Base-by-base conservation (phyloP, 2,329 filamentous ascomycete genomes). In the Zymoseptoria tritici region DNA sequence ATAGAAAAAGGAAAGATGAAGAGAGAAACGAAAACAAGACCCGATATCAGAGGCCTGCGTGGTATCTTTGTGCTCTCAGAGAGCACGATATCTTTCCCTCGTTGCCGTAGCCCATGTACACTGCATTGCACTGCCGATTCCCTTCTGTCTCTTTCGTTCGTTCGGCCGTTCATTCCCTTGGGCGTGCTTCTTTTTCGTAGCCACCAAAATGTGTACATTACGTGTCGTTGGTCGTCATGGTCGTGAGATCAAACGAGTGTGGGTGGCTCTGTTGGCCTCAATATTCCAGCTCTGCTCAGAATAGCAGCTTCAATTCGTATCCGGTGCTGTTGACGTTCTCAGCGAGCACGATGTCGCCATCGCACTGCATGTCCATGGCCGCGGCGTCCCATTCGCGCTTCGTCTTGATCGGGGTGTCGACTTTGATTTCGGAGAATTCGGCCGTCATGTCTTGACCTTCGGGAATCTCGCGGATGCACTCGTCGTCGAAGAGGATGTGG, bases 381-480 rank as follows among this genome's bases (percentile, higher is more conserved):
- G 78, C 77, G 66, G 75, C 77, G 71, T 77, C 77, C 82, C 77
- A 85, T 70, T 80, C 81, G 68, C 76, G 79, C 49, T 63, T 61
- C 21, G 64, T 59, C 71, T 78, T 83, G 71, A 74, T 76, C 51
- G 68, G 74, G 22, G 62, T 63, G 60, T 68, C 74, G 55, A 77
- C 72, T 59, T 77, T 65, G 52, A 89, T 79, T 66, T 94, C 87
- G 59, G 89, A 81, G 60, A 87, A 83, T 67, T 88, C 85, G 50
- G 83, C 83, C 46, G 82, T 78, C 88, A 97, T 94, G 70, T 96
- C 93, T 74, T 97, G 91, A 31, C 91, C 92, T 76, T 99, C 94
- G 1, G 85, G 83, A 56, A 97, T 79, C 73, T 93, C 88, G 52
- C 83, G 83, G 31, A 97, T 84, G 54, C 95, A 87, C 63, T 97